Percentiles rank a stretch among this genome's conserved stretches.
phyloP scores from a whole-genome alignment of 768 basidiomycete species.

The Tricholoma matsutake region DNA sequence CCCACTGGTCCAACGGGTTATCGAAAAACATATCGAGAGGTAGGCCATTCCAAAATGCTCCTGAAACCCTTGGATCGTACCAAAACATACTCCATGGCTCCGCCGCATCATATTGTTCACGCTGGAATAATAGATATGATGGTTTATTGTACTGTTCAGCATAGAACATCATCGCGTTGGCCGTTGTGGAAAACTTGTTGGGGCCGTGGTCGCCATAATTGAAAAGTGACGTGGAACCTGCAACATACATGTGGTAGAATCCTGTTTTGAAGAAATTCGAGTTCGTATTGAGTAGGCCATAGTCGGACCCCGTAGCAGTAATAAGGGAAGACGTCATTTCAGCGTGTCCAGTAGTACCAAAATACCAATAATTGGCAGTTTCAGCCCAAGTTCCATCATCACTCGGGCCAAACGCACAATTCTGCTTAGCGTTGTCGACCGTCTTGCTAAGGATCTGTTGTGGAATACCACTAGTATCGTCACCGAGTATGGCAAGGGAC shows the following conservation, averaged over 20 bases:
- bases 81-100: conserved; percentile 90
- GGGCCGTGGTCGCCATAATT: conserved; percentile 85
- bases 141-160: conserved; percentile 67
- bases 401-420: conserved; percentile 64
- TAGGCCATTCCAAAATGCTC: conserved; percentile 90
- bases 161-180: conserved; percentile 84
- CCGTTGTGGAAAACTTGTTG: conserved; percentile 94
- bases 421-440: conserved; percentile 68
- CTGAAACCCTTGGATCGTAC: conserved; percentile 81
- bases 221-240: conserved; percentile 84
- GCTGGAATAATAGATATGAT: conserved; percentile 81
- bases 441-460: conserved; percentile 62
- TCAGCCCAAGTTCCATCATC: conserved; percentile 91
- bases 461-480: conserved; percentile 76
- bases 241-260: conserved; percentile 85
- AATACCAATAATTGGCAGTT: conserved; percentile 94
- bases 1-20: conserved; percentile 76
- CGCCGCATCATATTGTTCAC: conserved; percentile 79
- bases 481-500: conserved; percentile 85
- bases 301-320: conserved; percentile 83
- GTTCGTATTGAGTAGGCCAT: conserved; percentile 67
- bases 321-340: conserved; percentile 83
- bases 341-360: conserved; percentile 87
- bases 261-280: conserved; percentile 71
- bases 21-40: conserved; percentile 83